Evolutionary conservation across 1,284 basidiomycete species (phyloP).

Genomic region (Tilletiaria anomala): DNA sequence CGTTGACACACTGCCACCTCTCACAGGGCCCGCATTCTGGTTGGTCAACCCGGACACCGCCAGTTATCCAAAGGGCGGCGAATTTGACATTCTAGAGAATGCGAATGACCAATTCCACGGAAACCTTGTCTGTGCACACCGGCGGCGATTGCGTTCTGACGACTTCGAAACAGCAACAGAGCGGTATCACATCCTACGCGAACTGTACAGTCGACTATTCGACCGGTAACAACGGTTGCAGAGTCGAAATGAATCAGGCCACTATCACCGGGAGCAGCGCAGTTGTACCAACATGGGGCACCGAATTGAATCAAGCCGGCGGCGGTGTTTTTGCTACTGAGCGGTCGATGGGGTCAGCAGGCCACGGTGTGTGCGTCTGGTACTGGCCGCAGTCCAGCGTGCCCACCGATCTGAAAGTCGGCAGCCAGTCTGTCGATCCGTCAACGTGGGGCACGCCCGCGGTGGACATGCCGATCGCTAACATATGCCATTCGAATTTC

Average conservation of each 20-base stretch:
- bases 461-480: constrained; percentile 21
- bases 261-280: constrained; percentile 10
- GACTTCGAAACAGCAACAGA: constrained; percentile 5
- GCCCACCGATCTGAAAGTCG: constrained; percentile 17
- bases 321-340: constrained; percentile 36
- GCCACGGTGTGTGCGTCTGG: constrained; percentile 33
- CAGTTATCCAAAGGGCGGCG: constrained; percentile 29
- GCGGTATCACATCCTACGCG: constrained; percentile 15
- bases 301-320: constrained; percentile 18
- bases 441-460: constrained; percentile 23
- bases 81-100: constrained; percentile 34
- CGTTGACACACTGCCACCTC: too few relatives aligned
- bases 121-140: constrained; percentile 25
- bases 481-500: constrained; percentile 21
- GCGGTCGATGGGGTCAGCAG: constrained; percentile 22
- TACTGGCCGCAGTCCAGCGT: constrained; percentile 17
- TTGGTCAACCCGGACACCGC: constrained; percentile 14
- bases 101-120: constrained; percentile 12
- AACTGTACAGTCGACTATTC: constrained; percentile 12
- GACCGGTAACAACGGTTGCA: constrained; percentile 26
- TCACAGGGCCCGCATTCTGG: constrained; percentile 39
- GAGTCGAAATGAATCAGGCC: constrained; percentile 16
- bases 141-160: constrained; percentile 14
- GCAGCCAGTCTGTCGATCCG: constrained; percentile 12
- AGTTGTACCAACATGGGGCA: constrained; percentile 17